Evolutionary conservation across 352 stramenopile genomes (phyloP), one percentile per base, ranked within the genome.

Genomic region (Phytophthora litchii): DNA sequence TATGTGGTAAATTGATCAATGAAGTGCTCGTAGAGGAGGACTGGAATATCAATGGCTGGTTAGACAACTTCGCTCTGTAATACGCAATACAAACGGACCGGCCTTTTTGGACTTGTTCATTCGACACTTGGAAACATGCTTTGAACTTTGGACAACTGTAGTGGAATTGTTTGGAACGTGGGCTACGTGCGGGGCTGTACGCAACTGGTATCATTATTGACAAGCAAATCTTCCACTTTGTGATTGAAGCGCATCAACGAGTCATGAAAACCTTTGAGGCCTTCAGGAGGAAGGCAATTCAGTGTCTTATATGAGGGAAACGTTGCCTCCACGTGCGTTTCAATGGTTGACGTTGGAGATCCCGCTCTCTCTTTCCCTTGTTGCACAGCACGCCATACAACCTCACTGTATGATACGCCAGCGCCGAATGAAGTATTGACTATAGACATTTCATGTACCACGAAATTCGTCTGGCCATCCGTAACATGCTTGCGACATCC

Each of bases 21-120:
- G 46, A 76, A 31, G 23, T 80, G 41, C 57, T 83, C 1, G 56
- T 83, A 13, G 71, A 83, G 17, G 70, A 80, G 41, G 74, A 79
- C 40, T 82, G 70, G 72, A 82, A 82, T 36, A 52, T 54, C 46
- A 62, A 66, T 11, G 60, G 64, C 6, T 70, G 64, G 54, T 37
- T 74, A 9, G 53, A 58, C n/a, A 55, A 51, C 27, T n/a, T 69
- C 13, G 41, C 31, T 13, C 32, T 69, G 5, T 67, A 52, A 27
- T 3, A 36, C 21, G 12, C 29, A 19, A 16, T 7, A 13, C 14
- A 19, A 27, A 14, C 5, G 23, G 23, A 27, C 23, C 23, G 23
- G 5, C 5, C 3, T 27, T 27, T 27, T 5, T 27, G 3, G n/a
- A 5, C 23, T 5, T 27, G 23, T 27, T 27, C 23, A 27, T 27